These are phyloP conservation scores for Hypoxylon perforatum DNA, from an alignment of 495 filamentous ascomycete genomes.

Conservation along the genomic window DNA sequence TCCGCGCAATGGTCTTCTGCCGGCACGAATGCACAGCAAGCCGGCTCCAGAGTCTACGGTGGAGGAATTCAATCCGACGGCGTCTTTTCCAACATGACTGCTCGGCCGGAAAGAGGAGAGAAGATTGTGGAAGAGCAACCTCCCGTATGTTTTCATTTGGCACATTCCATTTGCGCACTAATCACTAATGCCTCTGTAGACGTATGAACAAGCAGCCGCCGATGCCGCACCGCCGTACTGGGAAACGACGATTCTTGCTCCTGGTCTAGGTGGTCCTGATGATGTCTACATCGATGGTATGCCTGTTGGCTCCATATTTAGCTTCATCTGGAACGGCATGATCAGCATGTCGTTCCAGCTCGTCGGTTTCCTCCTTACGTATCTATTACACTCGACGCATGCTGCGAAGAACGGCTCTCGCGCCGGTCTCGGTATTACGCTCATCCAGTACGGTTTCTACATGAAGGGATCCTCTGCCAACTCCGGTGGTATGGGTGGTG, in stretches of 20 bases:
- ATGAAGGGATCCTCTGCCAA: conserved; percentile 71
- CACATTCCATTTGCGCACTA: not conserved
- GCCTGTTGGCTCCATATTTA: conserved; percentile 94
- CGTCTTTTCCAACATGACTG: conserved; percentile 93
- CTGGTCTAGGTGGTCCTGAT: conserved; percentile 81
- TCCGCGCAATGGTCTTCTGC: conserved; percentile 36
- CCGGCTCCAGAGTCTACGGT: conserved; percentile 64
- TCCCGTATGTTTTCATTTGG: conserved; percentile 72
- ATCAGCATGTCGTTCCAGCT: conserved; percentile 98
- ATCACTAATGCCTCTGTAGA: conserved; percentile 64
- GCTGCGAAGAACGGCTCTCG: conserved; percentile 97
- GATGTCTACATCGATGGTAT: conserved; percentile 97
- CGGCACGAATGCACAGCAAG: conserved; percentile 46
- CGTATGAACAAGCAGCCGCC: conserved; percentile 97
- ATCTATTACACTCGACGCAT: conserved; percentile 96
- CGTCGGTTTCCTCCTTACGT: conserved; percentile 96
- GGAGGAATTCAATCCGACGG: conserved; percentile 82
- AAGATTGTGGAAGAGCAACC: conserved; percentile 87
- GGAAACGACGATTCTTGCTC: conserved; percentile 97
- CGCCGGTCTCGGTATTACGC: conserved; percentile 91
- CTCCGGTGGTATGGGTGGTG: conserved; percentile 61
- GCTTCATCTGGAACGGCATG: conserved; percentile 98
- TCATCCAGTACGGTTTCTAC: conserved; percentile 96
- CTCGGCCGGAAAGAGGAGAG: conserved; percentile 88
- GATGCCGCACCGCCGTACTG: conserved; percentile 98